phyloP scores from a whole-genome alignment of 192 early-diverging fungal genomes.

The Backusella tuberculispora region DNA sequence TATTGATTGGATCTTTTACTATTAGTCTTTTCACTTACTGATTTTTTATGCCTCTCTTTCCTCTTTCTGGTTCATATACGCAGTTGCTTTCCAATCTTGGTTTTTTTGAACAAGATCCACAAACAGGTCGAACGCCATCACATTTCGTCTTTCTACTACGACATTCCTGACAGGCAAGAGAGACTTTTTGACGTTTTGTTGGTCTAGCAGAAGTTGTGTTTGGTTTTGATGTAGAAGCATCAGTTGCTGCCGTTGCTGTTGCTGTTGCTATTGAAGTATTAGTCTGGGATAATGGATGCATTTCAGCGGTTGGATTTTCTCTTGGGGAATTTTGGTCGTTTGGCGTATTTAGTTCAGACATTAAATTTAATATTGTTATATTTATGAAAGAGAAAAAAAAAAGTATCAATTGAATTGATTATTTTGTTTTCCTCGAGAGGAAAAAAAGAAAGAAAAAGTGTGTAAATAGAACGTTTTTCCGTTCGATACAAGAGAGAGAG shows the following conservation, averaged over 20 bases:
- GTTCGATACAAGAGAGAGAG: background rate
- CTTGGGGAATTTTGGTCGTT: background rate
- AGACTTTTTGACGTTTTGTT: constrained; percentile 21
- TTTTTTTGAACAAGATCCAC: constrained; percentile 22
- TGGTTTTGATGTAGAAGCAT: background rate
- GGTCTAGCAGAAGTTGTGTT: constrained; percentile 7
- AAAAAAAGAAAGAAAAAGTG: background rate
- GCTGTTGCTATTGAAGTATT: background rate
- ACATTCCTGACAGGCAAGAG: constrained; percentile 24
- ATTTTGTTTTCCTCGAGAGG: background rate
- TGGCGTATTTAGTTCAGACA: constrained; percentile 5
- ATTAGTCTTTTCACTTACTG: background rate
- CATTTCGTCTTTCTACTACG: constrained; percentile 18
- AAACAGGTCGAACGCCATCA: constrained; percentile 22
- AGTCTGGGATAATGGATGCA: background rate
- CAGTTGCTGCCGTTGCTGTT: background rate
- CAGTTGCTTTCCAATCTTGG: constrained; percentile 3
- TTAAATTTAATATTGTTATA: background rate
- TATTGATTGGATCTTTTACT: background rate
- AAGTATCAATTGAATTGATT: background rate
- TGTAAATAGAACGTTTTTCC: constrained; percentile 3
- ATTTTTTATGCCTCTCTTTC: constrained; percentile 17
- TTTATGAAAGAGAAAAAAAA: background rate
- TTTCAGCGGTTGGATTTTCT: background rate
- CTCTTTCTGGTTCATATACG: constrained; percentile 24